Evolutionary conservation across 2,329 filamentous ascomycete genomes (phyloP), one percentile per base, ranked within the genome.

Genomic region (Paecilomyces sp.): DNA sequence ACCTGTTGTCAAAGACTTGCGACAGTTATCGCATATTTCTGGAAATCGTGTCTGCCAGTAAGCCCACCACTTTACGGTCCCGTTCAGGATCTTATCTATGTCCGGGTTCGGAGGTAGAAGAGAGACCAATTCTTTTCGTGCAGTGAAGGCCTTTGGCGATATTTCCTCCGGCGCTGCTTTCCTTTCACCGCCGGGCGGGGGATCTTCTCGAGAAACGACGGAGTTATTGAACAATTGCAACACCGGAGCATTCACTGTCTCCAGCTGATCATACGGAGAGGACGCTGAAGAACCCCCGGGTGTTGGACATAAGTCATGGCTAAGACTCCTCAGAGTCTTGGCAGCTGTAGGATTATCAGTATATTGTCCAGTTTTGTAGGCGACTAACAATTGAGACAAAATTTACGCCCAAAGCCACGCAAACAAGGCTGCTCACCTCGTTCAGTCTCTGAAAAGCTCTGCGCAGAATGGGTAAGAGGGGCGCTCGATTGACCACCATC

Each of bases 171-270:
- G 57, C 24, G 62, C 66, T 8, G 60, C 55, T 24, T 67, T 66
- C 41, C 66, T 63, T 12, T 70, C 68, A 58, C 66, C 64, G 15
- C 58, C 66, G 1, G 67, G 66, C 2, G 63, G 59, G 6, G 66
- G 57, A 36, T 68, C 70, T 24, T 74, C 68, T 56, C 65, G 64
- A 12, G 63, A 67, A 53, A 76, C 65, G 36, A 76, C 65, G 15
- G 73, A 70, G 58, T 76, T 77, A 61, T 76, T 72, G 50, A 77
- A 74, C 2, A 77, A 56, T 24, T 73, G 70, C 58, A 77, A 57
- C 1, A 75, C 68, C 0, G 74, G 74, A 3, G 74, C 74, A 59
- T 68, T 70, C 56, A 70, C 69, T 15, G 70, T 71, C 18, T 71
- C 41, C 41, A 47, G 41, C n/a, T 47, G 64, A 12, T 63, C 63